Conservation (phyloP, 768 basidiomycete genomes). For the Xerocomellus intermedius region DNA sequence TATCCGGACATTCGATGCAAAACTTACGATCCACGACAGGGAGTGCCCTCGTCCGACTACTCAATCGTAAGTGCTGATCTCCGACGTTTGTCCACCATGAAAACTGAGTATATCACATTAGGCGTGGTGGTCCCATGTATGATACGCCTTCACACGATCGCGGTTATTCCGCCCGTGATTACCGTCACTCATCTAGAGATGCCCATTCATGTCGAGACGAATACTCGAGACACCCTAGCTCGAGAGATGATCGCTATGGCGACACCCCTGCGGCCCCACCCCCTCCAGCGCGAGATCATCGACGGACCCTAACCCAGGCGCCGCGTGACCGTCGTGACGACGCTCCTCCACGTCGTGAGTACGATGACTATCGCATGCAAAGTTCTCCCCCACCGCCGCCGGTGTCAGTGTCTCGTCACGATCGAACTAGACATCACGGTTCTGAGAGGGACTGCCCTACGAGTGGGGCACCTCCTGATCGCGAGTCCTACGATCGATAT, state of each 20-base stretch:
- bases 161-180: slow-evolving; percentile 52
- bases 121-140: slow-evolving; percentile 41
- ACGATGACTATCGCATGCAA: slow-evolving; percentile 66
- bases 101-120: slow-evolving; percentile 20
- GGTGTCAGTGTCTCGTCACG: slow-evolving; percentile 44
- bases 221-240: slow-evolving; percentile 42
- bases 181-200: slow-evolving; percentile 40
- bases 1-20: not conserved
- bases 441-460: slow-evolving; percentile 46
- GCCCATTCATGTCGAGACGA: slow-evolving; percentile 53
- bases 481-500: slow-evolving; percentile 61
- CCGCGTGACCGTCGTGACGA: slow-evolving; percentile 65
- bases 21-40: slow-evolving; percentile 37
- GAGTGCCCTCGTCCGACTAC: slow-evolving; percentile 65
- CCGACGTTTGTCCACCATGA: not conserved
- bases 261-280: slow-evolving; percentile 41
- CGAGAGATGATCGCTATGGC: slow-evolving; percentile 59
- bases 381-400: slow-evolving; percentile 47
- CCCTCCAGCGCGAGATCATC: slow-evolving; percentile 51
- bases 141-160: slow-evolving; percentile 60
- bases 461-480: slow-evolving; percentile 40
- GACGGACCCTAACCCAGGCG: slow-evolving; percentile 59
- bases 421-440: slow-evolving; percentile 40
- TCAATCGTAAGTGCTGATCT: slow-evolving; percentile 43
- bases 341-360: slow-evolving; percentile 59